These are phyloP conservation scores for Neonectria punicea DNA, from an alignment of 2,329 filamentous ascomycete species.

Conservation along the genomic window DNA sequence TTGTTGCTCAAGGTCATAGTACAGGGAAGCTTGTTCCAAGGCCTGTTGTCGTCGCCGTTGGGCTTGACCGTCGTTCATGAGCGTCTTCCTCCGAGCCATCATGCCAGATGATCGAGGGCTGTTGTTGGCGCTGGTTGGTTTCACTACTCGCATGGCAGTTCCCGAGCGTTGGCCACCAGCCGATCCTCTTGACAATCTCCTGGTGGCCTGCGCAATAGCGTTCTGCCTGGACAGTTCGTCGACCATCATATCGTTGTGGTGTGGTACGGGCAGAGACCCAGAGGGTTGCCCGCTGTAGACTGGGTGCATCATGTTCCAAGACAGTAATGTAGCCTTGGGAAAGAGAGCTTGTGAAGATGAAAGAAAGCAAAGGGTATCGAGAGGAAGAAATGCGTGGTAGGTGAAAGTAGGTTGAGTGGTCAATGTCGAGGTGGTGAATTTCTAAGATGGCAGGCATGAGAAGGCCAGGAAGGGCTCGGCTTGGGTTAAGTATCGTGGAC, in stretches of 20 bases:
- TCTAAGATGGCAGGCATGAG: slow-evolving; percentile 7
- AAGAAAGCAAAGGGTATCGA: neutral
- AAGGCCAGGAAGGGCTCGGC: slow-evolving; percentile 35
- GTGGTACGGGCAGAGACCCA: slow-evolving; percentile 40
- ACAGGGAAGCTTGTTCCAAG: slow-evolving; percentile 53
- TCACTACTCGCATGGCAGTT: slow-evolving; percentile 68
- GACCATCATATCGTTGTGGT: slow-evolving; percentile 54
- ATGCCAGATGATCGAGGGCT: slow-evolving; percentile 68
- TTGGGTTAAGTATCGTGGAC: slow-evolving; percentile 47
- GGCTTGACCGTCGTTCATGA: slow-evolving; percentile 62
- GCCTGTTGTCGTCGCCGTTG: slow-evolving; percentile 59
- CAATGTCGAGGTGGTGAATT: slow-evolving; percentile 1
- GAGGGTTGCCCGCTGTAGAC: slow-evolving; percentile 41
- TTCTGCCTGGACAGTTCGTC: slow-evolving; percentile 65
- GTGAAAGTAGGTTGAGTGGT: slow-evolving; percentile 12
- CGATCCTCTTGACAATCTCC: slow-evolving; percentile 61
- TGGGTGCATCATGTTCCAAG: slow-evolving; percentile 47
- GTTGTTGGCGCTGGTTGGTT: slow-evolving; percentile 75
- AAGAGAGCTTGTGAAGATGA: neutral
- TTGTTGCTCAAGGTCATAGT: slow-evolving; percentile 38
- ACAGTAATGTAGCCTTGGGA: slow-evolving; percentile 5
- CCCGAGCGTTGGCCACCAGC: slow-evolving; percentile 61
- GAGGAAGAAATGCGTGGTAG: neutral
- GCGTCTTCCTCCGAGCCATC: slow-evolving; percentile 64
- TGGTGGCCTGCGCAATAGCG: slow-evolving; percentile 56